Evolutionary conservation across 2,329 filamentous ascomycete genomes (phyloP), one percentile per base, ranked within the genome.

Genomic region (Plectosphaerella plurivora): DNA sequence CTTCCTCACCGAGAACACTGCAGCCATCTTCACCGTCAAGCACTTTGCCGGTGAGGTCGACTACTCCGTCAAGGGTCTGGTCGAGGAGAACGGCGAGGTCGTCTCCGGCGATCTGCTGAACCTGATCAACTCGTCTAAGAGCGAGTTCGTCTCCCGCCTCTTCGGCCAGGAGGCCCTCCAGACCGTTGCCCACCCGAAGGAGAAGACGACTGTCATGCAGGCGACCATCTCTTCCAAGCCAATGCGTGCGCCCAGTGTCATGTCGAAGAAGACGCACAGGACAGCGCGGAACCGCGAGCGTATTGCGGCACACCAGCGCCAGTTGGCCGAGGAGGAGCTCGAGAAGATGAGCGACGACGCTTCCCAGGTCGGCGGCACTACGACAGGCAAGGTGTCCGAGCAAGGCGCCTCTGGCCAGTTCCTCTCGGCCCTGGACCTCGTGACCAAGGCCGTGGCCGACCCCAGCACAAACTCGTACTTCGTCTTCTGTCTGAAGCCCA

Each of bases 31-130:
- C 72, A 92, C 91, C 0, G 86, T 99, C 52, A 91, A 89, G 69
- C 94, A 99, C 69, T 99, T 95, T 69, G 93, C 93, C 39, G 94
- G 94, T 49, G 94, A 97, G 66, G 90, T 99, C 5, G 94, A 99
- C 55, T 99, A 99, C 65, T 86, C 90, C 2, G 82, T 95, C 55
- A 87, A 87, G 61, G 90, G 90, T 5, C 75, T 99, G 20, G 81
- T 97, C 3, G 94, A 99, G 68, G 92, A 96, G 71, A 99, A 99
- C 59, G 91, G 92, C 50, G 94, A 99, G 67, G 84, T 96, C 56
- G 94, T 99, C 57, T 96, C 92, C 4, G 93, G 91, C 24, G 94
- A 99, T 68, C 75, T 99, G 61, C 91, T 99, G 79, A 97, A 96
- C 70, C 80, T 99, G 61, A 88, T 99, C 71, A 89, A 88, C 62